Evolutionary conservation across 345 rosid species (phyloP).

Genomic region (Eucalyptus regnans): DNA sequence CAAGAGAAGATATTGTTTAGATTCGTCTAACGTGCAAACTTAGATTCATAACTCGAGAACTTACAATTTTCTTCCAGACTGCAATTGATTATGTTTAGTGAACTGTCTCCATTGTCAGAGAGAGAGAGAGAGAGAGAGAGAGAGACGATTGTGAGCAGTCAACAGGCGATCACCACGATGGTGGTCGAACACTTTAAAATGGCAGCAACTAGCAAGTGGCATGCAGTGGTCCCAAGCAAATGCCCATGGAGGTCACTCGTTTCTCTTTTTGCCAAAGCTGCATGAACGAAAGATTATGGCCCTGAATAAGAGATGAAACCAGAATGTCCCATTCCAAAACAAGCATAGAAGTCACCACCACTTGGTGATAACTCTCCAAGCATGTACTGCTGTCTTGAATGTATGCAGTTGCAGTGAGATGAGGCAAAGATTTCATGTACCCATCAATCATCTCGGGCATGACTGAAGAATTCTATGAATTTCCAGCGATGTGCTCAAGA

Average conservation of each 20-base stretch:
- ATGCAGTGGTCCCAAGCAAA: neutral
- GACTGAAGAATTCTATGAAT: neutral
- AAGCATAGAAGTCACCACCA: neutral
- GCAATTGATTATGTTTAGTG: neutral
- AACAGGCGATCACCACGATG: rapidly evolving
- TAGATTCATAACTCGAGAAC: neutral
- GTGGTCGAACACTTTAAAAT: neutral
- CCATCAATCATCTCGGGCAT: neutral
- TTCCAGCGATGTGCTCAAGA: neutral
- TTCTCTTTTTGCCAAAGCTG: neutral
- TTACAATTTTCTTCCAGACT: neutral
- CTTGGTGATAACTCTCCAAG: neutral
- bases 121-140: neutral
- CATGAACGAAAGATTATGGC: neutral
- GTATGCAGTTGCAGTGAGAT: neutral
- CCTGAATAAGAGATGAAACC: neutral
- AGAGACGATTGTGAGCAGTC: neutral
- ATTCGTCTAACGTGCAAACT: neutral
- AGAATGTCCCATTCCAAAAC: neutral
- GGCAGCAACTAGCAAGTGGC: neutral
- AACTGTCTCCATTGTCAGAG: neutral
- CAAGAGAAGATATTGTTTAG: neutral
- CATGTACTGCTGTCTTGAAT: neutral
- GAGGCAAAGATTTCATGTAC: neutral
- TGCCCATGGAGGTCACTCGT: neutral